Evolutionary conservation across 2,329 filamentous ascomycete species (phyloP).

Genomic region (Cryphonectria parasitica): DNA sequence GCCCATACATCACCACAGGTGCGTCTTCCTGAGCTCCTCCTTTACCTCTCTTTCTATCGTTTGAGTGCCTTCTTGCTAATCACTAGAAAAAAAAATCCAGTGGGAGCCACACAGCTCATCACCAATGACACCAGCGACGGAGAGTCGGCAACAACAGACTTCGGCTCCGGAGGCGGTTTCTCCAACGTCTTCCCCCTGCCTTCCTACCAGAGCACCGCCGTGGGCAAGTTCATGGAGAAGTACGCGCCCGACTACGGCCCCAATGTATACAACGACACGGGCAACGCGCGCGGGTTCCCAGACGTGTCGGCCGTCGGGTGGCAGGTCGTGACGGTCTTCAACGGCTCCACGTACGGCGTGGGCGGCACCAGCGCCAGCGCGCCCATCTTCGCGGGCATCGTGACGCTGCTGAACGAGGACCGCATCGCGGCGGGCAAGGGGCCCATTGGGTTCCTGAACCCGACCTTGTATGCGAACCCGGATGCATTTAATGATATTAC

Average conservation of each 20-base stretch:
- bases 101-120: conserved; percentile 21
- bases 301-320: conserved; percentile 60
- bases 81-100: conserved; percentile 8
- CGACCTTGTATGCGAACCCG: conserved; percentile 42
- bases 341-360: conserved; percentile 31
- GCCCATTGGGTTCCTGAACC: conserved; percentile 50
- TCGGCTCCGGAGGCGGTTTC: conserved; percentile 51
- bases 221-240: conserved; percentile 43
- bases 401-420: conserved; percentile 49
- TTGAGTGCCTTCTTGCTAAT: conserved; percentile 11
- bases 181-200: conserved; percentile 50
- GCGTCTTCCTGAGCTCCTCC: conserved; percentile 29
- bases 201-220: conserved; percentile 44
- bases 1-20: conserved; percentile 31
- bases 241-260: conserved; percentile 48
- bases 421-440: conserved; percentile 40
- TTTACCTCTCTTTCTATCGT: background rate
- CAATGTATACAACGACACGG: conserved; percentile 46
- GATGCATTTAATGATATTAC: conserved; percentile 37
- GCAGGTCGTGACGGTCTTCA: conserved; percentile 36
- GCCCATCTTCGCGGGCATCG: conserved; percentile 47
- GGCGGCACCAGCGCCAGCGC: conserved; percentile 43
- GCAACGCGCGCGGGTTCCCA: conserved; percentile 47
- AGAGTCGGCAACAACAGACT: conserved; percentile 33
- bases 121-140: conserved; percentile 23